phyloP scores from a whole-genome alignment of 768 basidiomycete species.

The Cystobasidium ongulense region DNA sequence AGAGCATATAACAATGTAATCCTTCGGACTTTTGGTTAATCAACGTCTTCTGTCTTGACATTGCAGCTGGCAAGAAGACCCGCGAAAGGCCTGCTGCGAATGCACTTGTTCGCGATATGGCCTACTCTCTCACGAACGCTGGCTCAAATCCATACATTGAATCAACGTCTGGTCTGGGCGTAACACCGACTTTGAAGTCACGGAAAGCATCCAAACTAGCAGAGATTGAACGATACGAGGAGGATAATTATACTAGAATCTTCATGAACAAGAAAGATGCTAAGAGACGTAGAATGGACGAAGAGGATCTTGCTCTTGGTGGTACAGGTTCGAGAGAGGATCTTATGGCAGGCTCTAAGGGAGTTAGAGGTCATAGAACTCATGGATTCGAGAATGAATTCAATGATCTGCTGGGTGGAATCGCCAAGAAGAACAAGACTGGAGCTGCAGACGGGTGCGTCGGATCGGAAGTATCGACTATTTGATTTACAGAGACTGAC shows the following conservation, averaged over 20 bases:
- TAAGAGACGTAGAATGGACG: conserved; percentile 63
- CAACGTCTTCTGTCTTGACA: conserved; percentile 8
- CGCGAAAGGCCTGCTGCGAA: conserved; percentile 52
- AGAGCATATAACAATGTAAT: not conserved
- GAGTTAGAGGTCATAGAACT: conserved; percentile 49
- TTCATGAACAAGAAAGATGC: conserved; percentile 83
- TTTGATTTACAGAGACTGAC: not conserved
- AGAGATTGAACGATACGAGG: conserved; percentile 78
- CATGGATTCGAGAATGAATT: conserved; percentile 79
- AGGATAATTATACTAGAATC: conserved; percentile 84
- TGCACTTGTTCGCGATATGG: conserved; percentile 55
- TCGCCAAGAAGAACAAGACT: conserved; percentile 42
- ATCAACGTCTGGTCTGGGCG: conserved; percentile 40
- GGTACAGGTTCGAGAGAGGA: conserved; percentile 49
- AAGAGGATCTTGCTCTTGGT: conserved; percentile 79
- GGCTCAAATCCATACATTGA: conserved; percentile 62
- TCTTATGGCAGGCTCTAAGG: conserved; percentile 45
- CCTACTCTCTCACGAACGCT: conserved; percentile 50
- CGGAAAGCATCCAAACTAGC: conserved; percentile 61
- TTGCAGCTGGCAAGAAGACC: conserved; percentile 50
- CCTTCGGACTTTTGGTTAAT: not conserved
- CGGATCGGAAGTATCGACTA: not conserved
- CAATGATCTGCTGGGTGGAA: conserved; percentile 56
- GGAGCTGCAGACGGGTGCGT: conserved; percentile 58
- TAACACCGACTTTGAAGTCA: conserved; percentile 37